These are phyloP conservation scores for Trichoderma pleuroti DNA, from an alignment of 2,329 filamentous ascomycete genomes.

Conservation along the genomic window DNA sequence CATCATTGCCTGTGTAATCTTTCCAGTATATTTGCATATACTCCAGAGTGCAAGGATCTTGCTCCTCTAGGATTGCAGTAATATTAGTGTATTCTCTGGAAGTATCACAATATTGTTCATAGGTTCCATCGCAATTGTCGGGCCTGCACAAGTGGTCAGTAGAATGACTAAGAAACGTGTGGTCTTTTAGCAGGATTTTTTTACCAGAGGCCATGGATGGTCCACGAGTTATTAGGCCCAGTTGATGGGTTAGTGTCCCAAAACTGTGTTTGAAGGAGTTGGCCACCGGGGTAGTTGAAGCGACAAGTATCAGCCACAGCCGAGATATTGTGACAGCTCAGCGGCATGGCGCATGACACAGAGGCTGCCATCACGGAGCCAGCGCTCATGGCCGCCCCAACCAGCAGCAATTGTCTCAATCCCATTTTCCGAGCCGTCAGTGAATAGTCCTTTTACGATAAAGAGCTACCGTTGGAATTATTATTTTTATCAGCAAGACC, in stretches of 20 bases:
- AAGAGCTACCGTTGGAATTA: background rate
- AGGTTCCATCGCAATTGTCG: conserved; percentile 67
- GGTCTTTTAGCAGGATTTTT: conserved; percentile 32
- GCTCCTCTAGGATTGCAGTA: conserved; percentile 56
- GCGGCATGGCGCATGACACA: conserved; percentile 32
- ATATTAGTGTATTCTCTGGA: conserved; percentile 63
- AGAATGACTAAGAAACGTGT: accelerated
- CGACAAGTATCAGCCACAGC: conserved; percentile 63
- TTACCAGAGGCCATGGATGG: conserved; percentile 63
- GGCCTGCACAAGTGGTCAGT: conserved; percentile 30
- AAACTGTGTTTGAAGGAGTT: conserved; percentile 71
- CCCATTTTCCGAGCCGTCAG: background rate
- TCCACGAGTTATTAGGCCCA: conserved; percentile 66
- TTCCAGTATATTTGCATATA: conserved; percentile 73
- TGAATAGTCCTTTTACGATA: background rate
- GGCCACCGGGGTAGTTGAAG: conserved; percentile 64
- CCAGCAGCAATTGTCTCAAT: background rate
- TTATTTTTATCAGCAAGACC: background rate
- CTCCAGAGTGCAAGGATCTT: conserved; percentile 50
- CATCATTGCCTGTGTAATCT: conserved; percentile 60
- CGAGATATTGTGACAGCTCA: conserved; percentile 63
- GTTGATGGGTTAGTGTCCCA: conserved; percentile 66
- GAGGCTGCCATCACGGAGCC: conserved; percentile 14
- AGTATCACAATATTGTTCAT: conserved; percentile 62
- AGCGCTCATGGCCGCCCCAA: background rate